A percentile compares a stretch with the other conserved stretches of the same genome.
phyloP scores from a whole-genome alignment of 768 basidiomycete genomes.

The Lactarius sp. region DNA sequence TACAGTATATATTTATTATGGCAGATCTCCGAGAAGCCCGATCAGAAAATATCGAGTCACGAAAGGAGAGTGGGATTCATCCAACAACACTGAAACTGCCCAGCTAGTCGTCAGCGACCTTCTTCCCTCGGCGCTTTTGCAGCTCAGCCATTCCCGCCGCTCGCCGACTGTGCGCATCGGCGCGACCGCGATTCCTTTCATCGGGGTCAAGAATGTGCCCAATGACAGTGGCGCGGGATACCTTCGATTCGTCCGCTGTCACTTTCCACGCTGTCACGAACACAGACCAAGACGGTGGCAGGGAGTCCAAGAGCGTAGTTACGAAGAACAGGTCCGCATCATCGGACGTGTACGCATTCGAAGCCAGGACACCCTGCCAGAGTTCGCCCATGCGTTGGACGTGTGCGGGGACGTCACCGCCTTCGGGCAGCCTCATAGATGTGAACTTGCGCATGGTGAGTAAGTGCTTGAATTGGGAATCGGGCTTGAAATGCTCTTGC shows the following conservation, averaged over 20 bases:
- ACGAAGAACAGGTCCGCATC: constrained; percentile 12
- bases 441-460: constrained; percentile 16
- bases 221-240: not conserved
- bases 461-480: constrained; percentile 15
- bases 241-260: not conserved
- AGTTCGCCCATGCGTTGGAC: constrained; percentile 21
- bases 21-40: not conserved
- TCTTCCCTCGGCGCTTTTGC: not conserved
- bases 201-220: constrained; percentile 19
- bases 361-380: constrained; percentile 19
- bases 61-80: not conserved
- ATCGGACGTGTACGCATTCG: not conserved
- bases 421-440: constrained; percentile 4
- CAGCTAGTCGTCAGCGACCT: not conserved
- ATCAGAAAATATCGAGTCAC: not conserved
- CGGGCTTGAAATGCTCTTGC: constrained; percentile 15
- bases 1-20: not conserved
- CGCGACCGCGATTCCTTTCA: constrained; percentile 20
- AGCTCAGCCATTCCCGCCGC: not conserved
- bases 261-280: constrained; percentile 15
- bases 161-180: constrained; percentile 5
- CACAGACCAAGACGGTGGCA: constrained; percentile 19
- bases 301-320: constrained; percentile 10
- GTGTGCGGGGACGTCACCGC: constrained; percentile 17
- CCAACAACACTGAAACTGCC: not conserved